These are phyloP conservation scores for Reticulascus tulasneorum DNA, from an alignment of 2,329 filamentous ascomycete species.

Conservation along the genomic window DNA sequence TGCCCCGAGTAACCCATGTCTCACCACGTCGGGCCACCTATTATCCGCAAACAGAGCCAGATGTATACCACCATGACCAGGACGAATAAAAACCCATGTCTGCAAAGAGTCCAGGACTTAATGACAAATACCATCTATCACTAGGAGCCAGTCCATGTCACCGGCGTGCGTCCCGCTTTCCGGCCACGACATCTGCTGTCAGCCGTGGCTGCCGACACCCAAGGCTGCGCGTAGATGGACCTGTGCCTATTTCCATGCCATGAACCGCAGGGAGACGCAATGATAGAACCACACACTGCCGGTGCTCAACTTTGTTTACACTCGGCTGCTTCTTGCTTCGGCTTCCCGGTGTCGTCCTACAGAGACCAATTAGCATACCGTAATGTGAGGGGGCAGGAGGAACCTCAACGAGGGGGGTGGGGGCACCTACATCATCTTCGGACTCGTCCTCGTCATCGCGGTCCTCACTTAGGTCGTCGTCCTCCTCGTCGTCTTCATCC, in stretches of 20 bases:
- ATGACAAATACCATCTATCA: constrained; percentile 16
- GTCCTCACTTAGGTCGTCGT: constrained; percentile 79
- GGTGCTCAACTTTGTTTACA: constrained; percentile 84
- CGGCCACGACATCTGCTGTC: neutral
- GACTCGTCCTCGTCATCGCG: constrained; percentile 79
- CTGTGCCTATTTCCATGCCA: no score
- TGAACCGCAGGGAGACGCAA: no score
- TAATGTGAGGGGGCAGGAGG: no score
- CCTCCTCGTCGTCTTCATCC: constrained; percentile 89
- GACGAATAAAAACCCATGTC: constrained; percentile 7
- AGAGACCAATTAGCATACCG: constrained; percentile 13
- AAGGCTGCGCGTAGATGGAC: no score
- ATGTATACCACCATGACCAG: constrained; percentile 10
- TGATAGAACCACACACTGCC: constrained; percentile 30
- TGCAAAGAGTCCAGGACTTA: constrained; percentile 3
- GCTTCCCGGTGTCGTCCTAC: constrained; percentile 82
- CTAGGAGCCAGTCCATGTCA: constrained; percentile 2
- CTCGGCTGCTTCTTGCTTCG: constrained; percentile 90
- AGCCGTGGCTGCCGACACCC: no score
- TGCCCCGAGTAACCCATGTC: no score
- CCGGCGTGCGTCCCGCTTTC: neutral
- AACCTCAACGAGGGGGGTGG: no score
- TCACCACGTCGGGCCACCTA: no score
- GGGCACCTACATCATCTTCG: constrained; percentile 65
- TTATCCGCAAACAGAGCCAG: no score